Evolutionary conservation across 2,329 filamentous ascomycete genomes (phyloP).

Genomic region (Gliomastix tumulicola): DNA sequence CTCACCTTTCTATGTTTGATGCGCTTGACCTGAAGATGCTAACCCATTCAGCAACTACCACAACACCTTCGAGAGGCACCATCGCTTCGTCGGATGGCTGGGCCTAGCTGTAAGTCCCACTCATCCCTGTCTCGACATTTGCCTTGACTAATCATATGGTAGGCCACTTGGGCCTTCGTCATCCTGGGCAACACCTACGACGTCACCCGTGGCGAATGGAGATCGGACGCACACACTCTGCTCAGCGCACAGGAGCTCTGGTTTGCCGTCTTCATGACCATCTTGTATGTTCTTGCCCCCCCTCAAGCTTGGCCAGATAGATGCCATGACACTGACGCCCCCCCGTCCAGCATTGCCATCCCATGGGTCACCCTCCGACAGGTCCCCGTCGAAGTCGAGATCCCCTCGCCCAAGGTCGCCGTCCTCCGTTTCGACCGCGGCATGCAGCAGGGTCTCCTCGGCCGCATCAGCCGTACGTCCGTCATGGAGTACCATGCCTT

Average conservation of each 20-base stretch:
- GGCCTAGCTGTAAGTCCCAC: slow-evolving; percentile 22
- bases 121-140: background rate
- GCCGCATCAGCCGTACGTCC: slow-evolving; percentile 30
- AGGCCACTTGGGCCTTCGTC: no score
- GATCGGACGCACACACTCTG: slow-evolving; percentile 21
- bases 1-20: slow-evolving; percentile 4
- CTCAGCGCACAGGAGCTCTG: slow-evolving; percentile 29
- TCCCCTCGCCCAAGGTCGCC: slow-evolving; percentile 31
- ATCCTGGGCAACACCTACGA: slow-evolving; percentile 30
- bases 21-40: background rate
- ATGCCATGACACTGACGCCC: background rate
- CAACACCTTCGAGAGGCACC: slow-evolving; percentile 31
- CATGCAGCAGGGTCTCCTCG: slow-evolving; percentile 32
- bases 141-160: slow-evolving; percentile 10
- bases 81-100: slow-evolving; percentile 33
- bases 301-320: no score
- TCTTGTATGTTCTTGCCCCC: slow-evolving; percentile 21
- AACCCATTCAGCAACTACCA: slow-evolving; percentile 24
- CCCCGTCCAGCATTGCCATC: slow-evolving; percentile 28
- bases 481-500: slow-evolving; percentile 36
- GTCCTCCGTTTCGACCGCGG: slow-evolving; percentile 28
- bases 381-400: slow-evolving; percentile 29
- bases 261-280: slow-evolving; percentile 31
- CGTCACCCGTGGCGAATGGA: slow-evolving; percentile 23
- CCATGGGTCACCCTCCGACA: slow-evolving; percentile 30